Evolutionary conservation across 106 monocot species (phyloP).

Genomic region (Apostasia shenzhenica): DNA sequence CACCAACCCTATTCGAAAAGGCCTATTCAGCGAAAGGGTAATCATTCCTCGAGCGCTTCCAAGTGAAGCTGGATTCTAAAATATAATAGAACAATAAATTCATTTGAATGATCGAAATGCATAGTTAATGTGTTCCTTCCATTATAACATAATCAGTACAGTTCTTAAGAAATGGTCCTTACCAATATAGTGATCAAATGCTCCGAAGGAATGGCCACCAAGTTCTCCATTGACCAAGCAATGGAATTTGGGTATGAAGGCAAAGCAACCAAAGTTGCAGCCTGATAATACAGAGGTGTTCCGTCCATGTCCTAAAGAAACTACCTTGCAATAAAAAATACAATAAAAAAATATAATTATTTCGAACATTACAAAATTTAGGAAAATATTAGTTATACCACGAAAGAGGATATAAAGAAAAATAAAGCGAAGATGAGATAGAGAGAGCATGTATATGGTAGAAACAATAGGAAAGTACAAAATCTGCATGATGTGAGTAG

Average conservation of each 20-base stretch:
- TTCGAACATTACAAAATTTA: too few species aligned
- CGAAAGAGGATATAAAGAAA: too few species aligned
- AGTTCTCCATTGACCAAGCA: constrained; percentile 84
- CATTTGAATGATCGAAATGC: neutral
- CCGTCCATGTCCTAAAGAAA: neutral
- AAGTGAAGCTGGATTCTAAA: constrained; percentile 67
- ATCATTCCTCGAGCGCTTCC: constrained; percentile 59
- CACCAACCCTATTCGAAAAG: constrained; percentile 54
- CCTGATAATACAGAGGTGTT: constrained; percentile 39
- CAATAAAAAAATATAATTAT: too few species aligned
- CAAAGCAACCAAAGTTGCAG: constrained; percentile 47
- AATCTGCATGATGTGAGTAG: too few species aligned
- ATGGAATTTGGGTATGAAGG: constrained; percentile 79
- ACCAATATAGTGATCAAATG: constrained; percentile 84
- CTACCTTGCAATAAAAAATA: neutral
- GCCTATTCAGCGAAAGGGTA: constrained; percentile 41
- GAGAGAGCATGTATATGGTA: too few species aligned
- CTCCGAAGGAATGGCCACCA: constrained; percentile 75
- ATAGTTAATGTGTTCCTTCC: neutral
- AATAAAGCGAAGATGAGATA: too few species aligned
- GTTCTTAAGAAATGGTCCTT: neutral
- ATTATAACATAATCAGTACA: neutral
- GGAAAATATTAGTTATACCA: too few species aligned
- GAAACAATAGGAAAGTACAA: too few species aligned
- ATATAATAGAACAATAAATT: neutral